Evolutionary conservation across 2,329 filamentous ascomycete genomes (phyloP).

Genomic region (Geosmithia flava): DNA sequence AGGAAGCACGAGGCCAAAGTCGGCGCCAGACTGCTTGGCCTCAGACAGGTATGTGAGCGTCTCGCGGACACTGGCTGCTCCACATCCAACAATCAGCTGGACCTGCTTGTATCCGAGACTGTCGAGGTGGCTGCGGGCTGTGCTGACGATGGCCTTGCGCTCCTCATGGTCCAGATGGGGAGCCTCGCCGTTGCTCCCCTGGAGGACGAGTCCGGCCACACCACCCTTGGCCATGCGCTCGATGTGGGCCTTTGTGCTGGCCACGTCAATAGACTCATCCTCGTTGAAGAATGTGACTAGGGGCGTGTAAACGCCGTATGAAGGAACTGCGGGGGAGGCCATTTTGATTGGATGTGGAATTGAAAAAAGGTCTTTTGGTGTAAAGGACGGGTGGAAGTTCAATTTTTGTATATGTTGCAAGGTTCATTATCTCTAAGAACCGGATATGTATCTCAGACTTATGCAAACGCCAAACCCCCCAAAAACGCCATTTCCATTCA

Average conservation of each 20-base stretch:
- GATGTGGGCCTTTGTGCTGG: conserved; percentile 25
- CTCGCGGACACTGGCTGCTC: conserved; percentile 61
- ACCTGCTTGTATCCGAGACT: conserved; percentile 48
- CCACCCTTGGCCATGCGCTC: conserved; percentile 63
- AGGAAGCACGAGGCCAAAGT: conserved; percentile 65
- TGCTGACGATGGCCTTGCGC: conserved; percentile 53
- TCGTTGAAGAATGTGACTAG: conserved; percentile 1
- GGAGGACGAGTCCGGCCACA: conserved; percentile 61
- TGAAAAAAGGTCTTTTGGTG: no score
- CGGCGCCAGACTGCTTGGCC: conserved; percentile 55
- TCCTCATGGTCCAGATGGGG: conserved; percentile 64
- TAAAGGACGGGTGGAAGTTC: no score
- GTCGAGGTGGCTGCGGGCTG: conserved; percentile 59
- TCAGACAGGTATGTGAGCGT: conserved; percentile 58
- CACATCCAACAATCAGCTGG: conserved; percentile 63
- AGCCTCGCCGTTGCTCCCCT: conserved; percentile 75
- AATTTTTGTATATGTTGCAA: no score
- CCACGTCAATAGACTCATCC: background rate
- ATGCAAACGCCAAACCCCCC: no score
- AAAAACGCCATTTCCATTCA: no score
- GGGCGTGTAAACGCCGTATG: conserved; percentile 1
- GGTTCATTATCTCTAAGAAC: no score
- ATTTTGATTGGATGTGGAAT: no score
- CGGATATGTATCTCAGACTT: no score
- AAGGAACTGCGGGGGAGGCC: background rate